A percentile compares a stretch with the other conserved stretches of the same genome.
Evolutionary conservation across 345 rosid genomes (phyloP).

Genomic region (Diplotaxis tenuifolia): DNA sequence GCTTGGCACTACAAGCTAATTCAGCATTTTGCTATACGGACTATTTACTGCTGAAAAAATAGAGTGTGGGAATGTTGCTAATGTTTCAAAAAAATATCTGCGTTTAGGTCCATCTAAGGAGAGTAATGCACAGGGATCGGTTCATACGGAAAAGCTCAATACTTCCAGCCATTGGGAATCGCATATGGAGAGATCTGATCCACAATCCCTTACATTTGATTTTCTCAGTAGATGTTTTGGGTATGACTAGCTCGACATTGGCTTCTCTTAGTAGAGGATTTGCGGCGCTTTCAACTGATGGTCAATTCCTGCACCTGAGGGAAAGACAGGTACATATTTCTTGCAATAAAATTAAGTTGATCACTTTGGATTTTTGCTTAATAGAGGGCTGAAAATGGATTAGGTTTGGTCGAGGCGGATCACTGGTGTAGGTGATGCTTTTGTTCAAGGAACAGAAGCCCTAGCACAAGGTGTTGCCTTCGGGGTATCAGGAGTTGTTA

Average conservation of each 20-base stretch:
- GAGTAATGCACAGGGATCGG: slow-evolving; percentile 87
- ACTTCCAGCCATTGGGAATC: slow-evolving; percentile 76
- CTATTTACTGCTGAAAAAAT: slow-evolving; percentile 5
- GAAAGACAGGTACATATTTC: slow-evolving; percentile 69
- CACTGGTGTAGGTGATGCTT: slow-evolving; percentile 94
- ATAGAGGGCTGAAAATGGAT: slow-evolving; percentile 30
- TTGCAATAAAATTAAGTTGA: neutral
- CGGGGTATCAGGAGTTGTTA: slow-evolving; percentile 97
- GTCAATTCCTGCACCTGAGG: slow-evolving; percentile 87
- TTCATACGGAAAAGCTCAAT: slow-evolving; percentile 94
- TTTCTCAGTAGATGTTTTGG: slow-evolving; percentile 95
- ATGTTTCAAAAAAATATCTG: slow-evolving; percentile 23
- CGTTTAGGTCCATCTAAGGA: slow-evolving; percentile 83
- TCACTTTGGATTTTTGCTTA: slow-evolving; percentile 14
- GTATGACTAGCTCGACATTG: slow-evolving; percentile 97
- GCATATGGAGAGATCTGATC: slow-evolving; percentile 91
- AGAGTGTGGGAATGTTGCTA: slow-evolving; percentile 15
- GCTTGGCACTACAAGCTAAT: slow-evolving; percentile 15
- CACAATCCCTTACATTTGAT: slow-evolving; percentile 94
- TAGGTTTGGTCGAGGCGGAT: slow-evolving; percentile 93
- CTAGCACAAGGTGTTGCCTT: slow-evolving; percentile 97
- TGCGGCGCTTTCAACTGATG: slow-evolving; percentile 98
- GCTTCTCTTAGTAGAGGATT: slow-evolving; percentile 96
- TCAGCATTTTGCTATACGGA: neutral
- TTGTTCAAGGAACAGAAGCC: slow-evolving; percentile 97